Percentiles rank a stretch among this genome's conserved stretches.
These are phyloP conservation scores for Podila clonocystis DNA, from an alignment of 192 early-diverging fungal species.

Conservation along the genomic window DNA sequence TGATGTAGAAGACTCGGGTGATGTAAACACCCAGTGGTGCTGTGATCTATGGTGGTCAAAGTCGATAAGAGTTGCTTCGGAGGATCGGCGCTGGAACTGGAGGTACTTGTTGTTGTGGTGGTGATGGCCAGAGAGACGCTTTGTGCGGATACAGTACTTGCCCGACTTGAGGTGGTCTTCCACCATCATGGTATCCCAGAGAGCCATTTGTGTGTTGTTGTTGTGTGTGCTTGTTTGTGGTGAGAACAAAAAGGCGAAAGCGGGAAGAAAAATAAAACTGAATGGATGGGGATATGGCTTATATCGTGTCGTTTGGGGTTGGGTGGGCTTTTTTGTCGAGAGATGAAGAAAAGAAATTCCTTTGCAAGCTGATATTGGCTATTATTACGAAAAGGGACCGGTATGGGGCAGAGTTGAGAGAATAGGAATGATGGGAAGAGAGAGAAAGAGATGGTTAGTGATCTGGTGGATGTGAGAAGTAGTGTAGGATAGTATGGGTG, in stretches of 20 bases:
- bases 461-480: not conserved
- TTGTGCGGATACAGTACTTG: not conserved
- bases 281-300: too few relatives aligned
- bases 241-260: too few relatives aligned
- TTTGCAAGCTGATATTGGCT: too few relatives aligned
- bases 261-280: too few relatives aligned
- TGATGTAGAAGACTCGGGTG: not conserved
- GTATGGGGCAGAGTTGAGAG: not conserved
- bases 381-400: too few relatives aligned
- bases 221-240: not conserved
- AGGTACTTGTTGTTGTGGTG: not conserved
- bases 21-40: not conserved
- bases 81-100: not conserved
- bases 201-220: not conserved
- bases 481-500: not conserved
- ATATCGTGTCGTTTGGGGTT: too few relatives aligned
- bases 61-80: not conserved
- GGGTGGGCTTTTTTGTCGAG: too few relatives aligned
- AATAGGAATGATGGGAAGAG: slow-evolving; percentile 1
- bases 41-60: not conserved
- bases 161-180: not conserved
- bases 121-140: not conserved
- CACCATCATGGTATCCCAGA: not conserved
- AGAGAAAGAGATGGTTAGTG: not conserved
- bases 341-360: too few relatives aligned